Evolutionary conservation across 192 early-diverging fungal genomes (phyloP), one percentile per base, ranked within the genome.

Genomic region (Dissophora ornata): DNA sequence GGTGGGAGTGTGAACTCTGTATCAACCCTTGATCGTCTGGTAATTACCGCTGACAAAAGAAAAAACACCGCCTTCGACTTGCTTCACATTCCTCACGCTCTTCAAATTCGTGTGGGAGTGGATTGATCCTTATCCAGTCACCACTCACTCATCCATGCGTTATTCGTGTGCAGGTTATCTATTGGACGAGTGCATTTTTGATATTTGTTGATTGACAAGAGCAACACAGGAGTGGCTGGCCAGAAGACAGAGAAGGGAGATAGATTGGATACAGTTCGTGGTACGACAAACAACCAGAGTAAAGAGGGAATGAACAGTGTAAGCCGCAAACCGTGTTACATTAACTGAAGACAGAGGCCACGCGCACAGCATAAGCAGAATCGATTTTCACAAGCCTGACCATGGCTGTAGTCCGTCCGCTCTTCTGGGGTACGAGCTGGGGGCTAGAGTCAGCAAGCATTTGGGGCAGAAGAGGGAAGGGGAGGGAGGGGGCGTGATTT

Each of bases 251-350:
- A 21, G 54, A 24, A 28, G 29, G n/a, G 16, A 12, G 25, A 16
- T 5, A 6, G 56, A 57, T 26, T 25, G 56, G n/a, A 22, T 25
- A 49, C 46, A 16, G 2, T 44, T 29, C 36, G 29, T 61, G 25
- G 51, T 51, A 41, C 40, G 11, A 52, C 49, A 54, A 54, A 46
- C 51, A 65, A 41, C 19, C n/a, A n/a, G n/a, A n/a, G n/a, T n/a
- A n/a, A n/a, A 38, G 7, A 38, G 36, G 12, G 36, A 38, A 38
- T 12, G 12, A 38, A 12, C 12, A 12, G 36, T 12, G 36, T 38
- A 38, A 38, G 36, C 36, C 12, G 36, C n/a, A n/a, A n/a, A n/a
- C n/a, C n/a, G n/a, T n/a, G n/a, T n/a, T n/a, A n/a, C n/a, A n/a
- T n/a, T n/a, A n/a, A n/a, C n/a, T n/a, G n/a, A n/a, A n/a, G n/a